phyloP scores from a whole-genome alignment of 1,139 yeast species.

The Geotrichum bryndzae region DNA sequence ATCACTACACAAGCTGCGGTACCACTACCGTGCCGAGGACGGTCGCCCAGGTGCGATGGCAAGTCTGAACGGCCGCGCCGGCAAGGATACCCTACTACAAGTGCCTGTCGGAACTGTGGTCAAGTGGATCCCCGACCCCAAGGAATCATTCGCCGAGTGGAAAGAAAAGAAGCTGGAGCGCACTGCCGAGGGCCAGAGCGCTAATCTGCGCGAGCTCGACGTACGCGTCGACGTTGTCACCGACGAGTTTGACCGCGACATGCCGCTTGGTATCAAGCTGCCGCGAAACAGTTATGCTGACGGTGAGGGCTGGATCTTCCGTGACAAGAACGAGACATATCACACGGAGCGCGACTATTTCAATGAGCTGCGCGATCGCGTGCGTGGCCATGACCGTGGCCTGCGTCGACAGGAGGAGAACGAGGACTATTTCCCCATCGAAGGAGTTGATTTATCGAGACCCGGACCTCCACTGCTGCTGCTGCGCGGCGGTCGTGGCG shows the following conservation, averaged over 20 bases:
- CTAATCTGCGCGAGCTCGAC: slow-evolving; percentile 12
- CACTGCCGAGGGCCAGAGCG: slow-evolving; percentile 3
- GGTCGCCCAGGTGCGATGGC: slow-evolving; percentile 69
- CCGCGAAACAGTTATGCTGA: slow-evolving; percentile 52
- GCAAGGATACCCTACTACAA: slow-evolving; percentile 69
- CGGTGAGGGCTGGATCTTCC: slow-evolving; percentile 86
- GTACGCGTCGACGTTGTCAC: slow-evolving; percentile 17
- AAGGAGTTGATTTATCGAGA: slow-evolving; percentile 66
- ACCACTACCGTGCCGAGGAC: slow-evolving; percentile 61
- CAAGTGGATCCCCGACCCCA: slow-evolving; percentile 80
- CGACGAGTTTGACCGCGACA: slow-evolving; percentile 12
- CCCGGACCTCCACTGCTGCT: slow-evolving; percentile 69
- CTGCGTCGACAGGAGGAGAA: slow-evolving; percentile 54
- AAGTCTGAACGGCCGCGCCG: slow-evolving; percentile 79
- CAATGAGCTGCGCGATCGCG: slow-evolving; percentile 53
- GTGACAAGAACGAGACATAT: slow-evolving; percentile 63
- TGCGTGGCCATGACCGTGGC: slow-evolving; percentile 57
- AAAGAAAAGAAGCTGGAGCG: slow-evolving; percentile 17
- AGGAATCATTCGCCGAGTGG: slow-evolving; percentile 20
- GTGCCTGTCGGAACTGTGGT: slow-evolving; percentile 91
- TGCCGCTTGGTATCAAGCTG: slow-evolving; percentile 37
- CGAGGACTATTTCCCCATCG: slow-evolving; percentile 66
- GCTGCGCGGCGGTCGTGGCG: slow-evolving; percentile 84
- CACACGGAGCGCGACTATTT: slow-evolving; percentile 63
- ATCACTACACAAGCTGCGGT: slow-evolving; percentile 62